These are phyloP conservation scores for Thelonectria olida DNA, from an alignment of 2,329 filamentous ascomycete species.

Conservation along the genomic window DNA sequence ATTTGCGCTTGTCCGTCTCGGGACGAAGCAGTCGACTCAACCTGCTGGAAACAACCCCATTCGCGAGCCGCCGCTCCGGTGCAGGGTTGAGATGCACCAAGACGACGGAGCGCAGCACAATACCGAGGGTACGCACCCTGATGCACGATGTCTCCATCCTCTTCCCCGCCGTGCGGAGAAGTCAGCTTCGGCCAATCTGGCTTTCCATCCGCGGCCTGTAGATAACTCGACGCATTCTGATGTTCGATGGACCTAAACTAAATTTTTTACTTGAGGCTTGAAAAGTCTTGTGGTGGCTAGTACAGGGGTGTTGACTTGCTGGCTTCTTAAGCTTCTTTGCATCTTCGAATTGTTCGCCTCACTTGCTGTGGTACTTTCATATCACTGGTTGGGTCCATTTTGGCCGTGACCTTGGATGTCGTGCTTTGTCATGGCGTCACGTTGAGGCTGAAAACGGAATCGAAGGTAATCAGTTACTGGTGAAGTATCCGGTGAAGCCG, in stretches of 20 bases:
- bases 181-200: conserved; percentile 33
- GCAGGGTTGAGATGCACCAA: conserved; percentile 34
- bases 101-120: conserved; percentile 14
- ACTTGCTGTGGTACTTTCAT: conserved; percentile 1
- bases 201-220: conserved; percentile 20
- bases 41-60: conserved; percentile 39
- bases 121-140: conserved; percentile 31
- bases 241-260: conserved; percentile 17
- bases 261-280: neutral
- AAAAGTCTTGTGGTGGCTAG: conserved; percentile 4
- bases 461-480: neutral
- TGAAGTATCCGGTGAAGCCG: conserved; percentile 4
- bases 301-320: conserved; percentile 14
- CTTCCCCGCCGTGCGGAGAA: conserved; percentile 40
- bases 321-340: conserved; percentile 1
- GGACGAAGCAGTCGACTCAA: conserved; percentile 33
- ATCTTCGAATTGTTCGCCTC: conserved; percentile 6
- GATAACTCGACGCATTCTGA: conserved; percentile 22
- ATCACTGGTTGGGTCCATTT: neutral
- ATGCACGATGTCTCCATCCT: conserved; percentile 41
- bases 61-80: conserved; percentile 34
- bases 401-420: neutral
- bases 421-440: conserved; percentile 5
- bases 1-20: conserved; percentile 35
- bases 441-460: conserved; percentile 2